phyloP scores from a whole-genome alignment of 2,329 filamentous ascomycete species.

The Scorias spongiosa region DNA sequence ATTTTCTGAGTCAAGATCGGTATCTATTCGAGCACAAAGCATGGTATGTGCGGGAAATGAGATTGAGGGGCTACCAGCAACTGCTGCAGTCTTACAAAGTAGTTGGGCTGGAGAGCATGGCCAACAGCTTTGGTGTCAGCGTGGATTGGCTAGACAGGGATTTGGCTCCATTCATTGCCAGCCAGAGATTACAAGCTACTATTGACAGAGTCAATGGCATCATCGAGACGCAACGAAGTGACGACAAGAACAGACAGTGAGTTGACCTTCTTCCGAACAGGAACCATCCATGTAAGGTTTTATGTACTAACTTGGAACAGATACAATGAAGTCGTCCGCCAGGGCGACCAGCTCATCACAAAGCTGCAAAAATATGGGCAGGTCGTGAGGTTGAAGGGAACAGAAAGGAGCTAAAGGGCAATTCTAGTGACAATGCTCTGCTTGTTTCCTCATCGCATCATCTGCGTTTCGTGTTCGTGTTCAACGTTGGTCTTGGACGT shows the following conservation, averaged over 20 bases:
- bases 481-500: too few species aligned
- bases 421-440: too few species aligned
- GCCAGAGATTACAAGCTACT: constrained; percentile 84
- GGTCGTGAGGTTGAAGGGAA: constrained; percentile 82
- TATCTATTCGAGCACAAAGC: constrained; percentile 90
- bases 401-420: constrained; percentile 58
- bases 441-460: too few species aligned
- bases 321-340: constrained; percentile 93
- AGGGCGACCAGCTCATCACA: constrained; percentile 93
- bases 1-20: constrained; percentile 84
- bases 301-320: constrained; percentile 7
- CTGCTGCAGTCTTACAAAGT: constrained; percentile 94
- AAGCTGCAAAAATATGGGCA: constrained; percentile 99
- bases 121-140: constrained; percentile 87
- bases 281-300: neutral
- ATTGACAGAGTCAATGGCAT: constrained; percentile 95
- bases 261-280: constrained; percentile 4
- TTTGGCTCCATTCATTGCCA: constrained; percentile 91
- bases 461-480: too few species aligned
- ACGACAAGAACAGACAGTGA: constrained; percentile 96
- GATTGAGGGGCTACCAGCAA: constrained; percentile 89
- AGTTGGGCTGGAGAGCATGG: constrained; percentile 94
- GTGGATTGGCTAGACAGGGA: constrained; percentile 94
- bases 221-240: constrained; percentile 93
- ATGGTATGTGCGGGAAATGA: constrained; percentile 98